Conservation (phyloP, 129 eudicot genomes). For the Saposhnikovia divaricata region DNA sequence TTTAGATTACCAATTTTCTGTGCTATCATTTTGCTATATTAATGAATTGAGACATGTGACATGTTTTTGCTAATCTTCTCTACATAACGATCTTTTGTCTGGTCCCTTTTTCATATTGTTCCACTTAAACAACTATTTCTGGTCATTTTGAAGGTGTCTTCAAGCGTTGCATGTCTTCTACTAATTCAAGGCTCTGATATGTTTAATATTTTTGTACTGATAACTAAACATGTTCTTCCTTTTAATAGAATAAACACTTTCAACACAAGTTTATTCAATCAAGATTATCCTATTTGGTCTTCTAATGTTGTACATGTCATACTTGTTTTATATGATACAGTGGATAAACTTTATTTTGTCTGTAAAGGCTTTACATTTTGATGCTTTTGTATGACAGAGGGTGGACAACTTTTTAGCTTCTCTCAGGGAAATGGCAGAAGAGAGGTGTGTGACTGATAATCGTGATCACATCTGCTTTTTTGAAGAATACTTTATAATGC, state of each 20-base stretch:
- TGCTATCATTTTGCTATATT: not conserved
- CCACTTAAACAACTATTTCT: not conserved
- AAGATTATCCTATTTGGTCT: not conserved
- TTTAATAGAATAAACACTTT: not conserved
- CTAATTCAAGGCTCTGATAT: not conserved
- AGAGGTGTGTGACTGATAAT: conserved; percentile 51
- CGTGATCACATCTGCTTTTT: conserved; percentile 2
- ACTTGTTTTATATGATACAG: not conserved
- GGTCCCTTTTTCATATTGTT: not conserved
- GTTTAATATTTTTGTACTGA: not conserved
- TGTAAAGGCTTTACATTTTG: not conserved
- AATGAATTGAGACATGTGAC: not conserved
- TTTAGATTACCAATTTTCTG: not conserved
- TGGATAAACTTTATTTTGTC: not conserved
- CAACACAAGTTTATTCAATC: not conserved
- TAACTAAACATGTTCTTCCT: not conserved
- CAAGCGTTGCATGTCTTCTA: not conserved
- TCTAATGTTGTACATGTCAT: not conserved
- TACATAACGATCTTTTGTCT: not conserved
- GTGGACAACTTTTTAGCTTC: conserved; percentile 74
- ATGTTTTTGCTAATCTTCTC: not conserved
- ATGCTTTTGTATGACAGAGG: conserved; percentile 42
- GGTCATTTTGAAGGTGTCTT: not conserved
- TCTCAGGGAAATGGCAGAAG: conserved; percentile 62
- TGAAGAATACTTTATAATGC: not conserved